Base-by-base conservation (phyloP, 306 rosid species). In the Geum urbanum region DNA sequence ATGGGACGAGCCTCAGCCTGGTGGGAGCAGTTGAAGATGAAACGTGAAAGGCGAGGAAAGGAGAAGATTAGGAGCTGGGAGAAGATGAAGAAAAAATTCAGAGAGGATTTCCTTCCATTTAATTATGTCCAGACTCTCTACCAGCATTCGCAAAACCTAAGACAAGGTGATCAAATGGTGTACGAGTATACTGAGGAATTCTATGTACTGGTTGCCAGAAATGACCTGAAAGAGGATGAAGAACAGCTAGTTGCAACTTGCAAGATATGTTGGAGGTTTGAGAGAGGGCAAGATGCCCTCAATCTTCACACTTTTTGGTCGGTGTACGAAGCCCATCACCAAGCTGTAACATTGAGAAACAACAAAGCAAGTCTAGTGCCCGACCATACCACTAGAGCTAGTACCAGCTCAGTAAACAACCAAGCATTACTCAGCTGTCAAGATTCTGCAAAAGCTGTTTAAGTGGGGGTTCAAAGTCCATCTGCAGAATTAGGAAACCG, bases 1-100 rank as follows among this genome's bases (percentile, higher is more conserved):
- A 5, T 4, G 0, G 66, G 65, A 1, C 14, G n/a, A 7, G 74
- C 74, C 4, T 16, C 12, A 0, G 32, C 16, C 0, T 70, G 56
- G 74, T 41, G 54, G 66, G 44, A 70, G 5, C 48, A 67, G 9
- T 16, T 48, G 19, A 63, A 63, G 18, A 19, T 2, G 57, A 52
- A 18, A 8, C 27, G 2, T 8, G 27, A 52, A 52, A 52, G 57
- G 3, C 1, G 6, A 18, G 57, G 57, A 18, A 52, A 52, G 5
- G 57, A 52, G 27, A 52, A 8, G 24, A 52, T 52, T 4, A 8
- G 3, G 5, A 51, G 20, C 57, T 18, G 5, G 57, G 57, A 52
- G 57, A 52, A 52, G 5, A 52, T 18, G 27, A 52, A 52, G 27
- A 52, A 52, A 18, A 0, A 52, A 19, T 27, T 18, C 13, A 18